Evolutionary conservation across 257 asterid species (phyloP).

Genomic region (Ajuga chamaepitys): DNA sequence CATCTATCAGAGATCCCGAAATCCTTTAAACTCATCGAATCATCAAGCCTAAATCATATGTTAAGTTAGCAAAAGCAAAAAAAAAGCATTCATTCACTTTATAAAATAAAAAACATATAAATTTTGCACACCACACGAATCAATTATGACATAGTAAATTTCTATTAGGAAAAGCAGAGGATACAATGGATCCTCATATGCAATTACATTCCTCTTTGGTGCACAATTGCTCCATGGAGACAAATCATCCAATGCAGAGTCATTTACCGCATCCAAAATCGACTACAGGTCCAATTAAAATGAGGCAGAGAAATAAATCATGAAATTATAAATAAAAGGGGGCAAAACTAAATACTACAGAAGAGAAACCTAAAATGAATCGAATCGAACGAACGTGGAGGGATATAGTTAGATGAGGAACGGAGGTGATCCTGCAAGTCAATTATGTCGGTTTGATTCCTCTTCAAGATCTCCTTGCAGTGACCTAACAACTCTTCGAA

Average conservation of each 20-base stretch:
- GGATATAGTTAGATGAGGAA: constrained; percentile 25
- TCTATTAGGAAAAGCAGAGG: constrained; percentile 24
- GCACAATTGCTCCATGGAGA: constrained; percentile 21
- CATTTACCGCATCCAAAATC: constrained; percentile 42
- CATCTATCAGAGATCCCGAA: constrained; percentile 81
- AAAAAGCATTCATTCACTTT: neutral
- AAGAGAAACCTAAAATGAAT: neutral
- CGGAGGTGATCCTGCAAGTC: constrained; percentile 54
- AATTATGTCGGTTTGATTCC: constrained; percentile 46
- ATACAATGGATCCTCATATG: constrained; percentile 67
- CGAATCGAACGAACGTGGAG: constrained; percentile 27
- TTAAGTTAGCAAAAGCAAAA: constrained; percentile 39
- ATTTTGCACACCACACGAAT: neutral
- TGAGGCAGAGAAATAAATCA: neutral
- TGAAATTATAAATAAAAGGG: neutral
- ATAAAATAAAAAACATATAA: neutral
- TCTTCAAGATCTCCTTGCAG: constrained; percentile 73
- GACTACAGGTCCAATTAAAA: constrained; percentile 15
- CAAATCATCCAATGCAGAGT: constrained; percentile 22
- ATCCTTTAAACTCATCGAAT: constrained; percentile 56
- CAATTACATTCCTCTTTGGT: constrained; percentile 12
- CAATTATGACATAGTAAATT: neutral
- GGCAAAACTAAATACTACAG: neutral
- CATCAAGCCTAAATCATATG: constrained; percentile 53
- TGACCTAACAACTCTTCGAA: constrained; percentile 95